These are phyloP conservation scores for Elongisporangium prolatum DNA, from an alignment of 352 stramenopile species.

Conservation along the genomic window DNA sequence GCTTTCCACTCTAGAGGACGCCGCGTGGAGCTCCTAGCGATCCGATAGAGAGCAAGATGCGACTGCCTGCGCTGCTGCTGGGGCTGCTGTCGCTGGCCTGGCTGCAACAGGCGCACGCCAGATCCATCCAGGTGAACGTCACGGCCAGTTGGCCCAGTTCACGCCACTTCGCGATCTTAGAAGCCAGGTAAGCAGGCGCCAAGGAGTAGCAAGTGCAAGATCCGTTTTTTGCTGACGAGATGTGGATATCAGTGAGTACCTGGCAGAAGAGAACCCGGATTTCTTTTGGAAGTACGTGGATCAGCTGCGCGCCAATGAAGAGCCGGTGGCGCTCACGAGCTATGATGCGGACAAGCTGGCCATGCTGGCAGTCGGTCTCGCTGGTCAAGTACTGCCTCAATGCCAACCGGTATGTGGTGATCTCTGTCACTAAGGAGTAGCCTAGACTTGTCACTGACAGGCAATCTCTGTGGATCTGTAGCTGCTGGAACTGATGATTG, in stretches of 20 bases:
- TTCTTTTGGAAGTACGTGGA: slow-evolving; percentile 80
- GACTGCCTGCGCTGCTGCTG: slow-evolving; percentile 13
- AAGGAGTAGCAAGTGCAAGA: not conserved
- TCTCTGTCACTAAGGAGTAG: too few relatives aligned
- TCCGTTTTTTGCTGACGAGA: not conserved
- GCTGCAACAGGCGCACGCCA: slow-evolving; percentile 13
- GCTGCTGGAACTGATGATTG: slow-evolving; percentile 76
- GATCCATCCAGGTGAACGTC: slow-evolving; percentile 47
- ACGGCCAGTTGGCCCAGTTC: slow-evolving; percentile 62
- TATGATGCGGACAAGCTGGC: slow-evolving; percentile 45
- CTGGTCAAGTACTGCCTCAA: slow-evolving; percentile 49
- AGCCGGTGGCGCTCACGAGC: slow-evolving; percentile 24
- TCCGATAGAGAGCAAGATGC: slow-evolving; percentile 1
- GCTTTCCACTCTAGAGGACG: not conserved
- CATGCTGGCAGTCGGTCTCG: slow-evolving; percentile 43
- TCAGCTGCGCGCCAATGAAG: slow-evolving; percentile 24
- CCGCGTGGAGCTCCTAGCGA: not conserved
- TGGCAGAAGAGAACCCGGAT: slow-evolving; percentile 70
- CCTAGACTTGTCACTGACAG: too few relatives aligned
- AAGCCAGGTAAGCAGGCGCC: slow-evolving; percentile 35
- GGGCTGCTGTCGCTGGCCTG: slow-evolving; percentile 11
- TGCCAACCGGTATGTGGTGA: slow-evolving; percentile 45
- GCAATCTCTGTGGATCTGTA: slow-evolving; percentile 14
- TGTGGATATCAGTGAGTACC: slow-evolving; percentile 56
- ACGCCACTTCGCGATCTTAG: slow-evolving; percentile 44